phyloP scores from a whole-genome alignment of 2,329 filamentous ascomycete species.

The Truncatella angustata region DNA sequence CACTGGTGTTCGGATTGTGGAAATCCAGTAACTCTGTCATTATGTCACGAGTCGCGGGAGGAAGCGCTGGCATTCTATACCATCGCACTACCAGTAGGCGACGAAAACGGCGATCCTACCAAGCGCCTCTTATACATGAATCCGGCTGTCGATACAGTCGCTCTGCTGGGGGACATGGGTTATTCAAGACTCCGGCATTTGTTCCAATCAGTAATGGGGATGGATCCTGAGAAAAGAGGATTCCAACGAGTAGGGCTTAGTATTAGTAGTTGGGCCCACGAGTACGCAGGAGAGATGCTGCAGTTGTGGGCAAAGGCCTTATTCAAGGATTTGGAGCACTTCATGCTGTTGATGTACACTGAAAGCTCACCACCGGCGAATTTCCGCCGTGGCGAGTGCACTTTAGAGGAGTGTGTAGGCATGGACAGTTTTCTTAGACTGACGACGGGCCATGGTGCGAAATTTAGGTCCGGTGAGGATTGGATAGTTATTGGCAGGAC shows the following conservation, averaged over 20 bases:
- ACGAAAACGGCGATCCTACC: slow-evolving; percentile 8
- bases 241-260: slow-evolving; percentile 25
- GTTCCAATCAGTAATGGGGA: slow-evolving; percentile 18
- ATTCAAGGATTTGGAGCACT: slow-evolving; percentile 25
- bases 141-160: slow-evolving; percentile 29
- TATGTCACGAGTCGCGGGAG: slow-evolving; percentile 29
- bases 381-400: slow-evolving; percentile 25
- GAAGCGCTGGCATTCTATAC: slow-evolving; percentile 31
- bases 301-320: slow-evolving; percentile 18
- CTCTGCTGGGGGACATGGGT: slow-evolving; percentile 28
- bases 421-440: slow-evolving; percentile 22
- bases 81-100: slow-evolving; percentile 22
- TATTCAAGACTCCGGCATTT: slow-evolving; percentile 19
- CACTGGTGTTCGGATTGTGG: slow-evolving; percentile 29
- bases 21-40: slow-evolving; percentile 32
- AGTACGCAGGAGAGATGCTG: slow-evolving; percentile 21
- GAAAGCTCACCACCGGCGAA: slow-evolving; percentile 22
- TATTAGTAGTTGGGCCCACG: slow-evolving; percentile 22
- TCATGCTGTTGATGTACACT: slow-evolving; percentile 29
- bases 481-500: slow-evolving; percentile 23
- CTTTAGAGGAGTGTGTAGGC: slow-evolving; percentile 19
- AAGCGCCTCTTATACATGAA: slow-evolving; percentile 28
- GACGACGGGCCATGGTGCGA: slow-evolving; percentile 18
- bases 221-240: slow-evolving; percentile 19
- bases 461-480: slow-evolving; percentile 18